These are phyloP conservation scores for Bromus sterilis DNA, from an alignment of 176 grass and related monocot genomes.

Conservation along the genomic window DNA sequence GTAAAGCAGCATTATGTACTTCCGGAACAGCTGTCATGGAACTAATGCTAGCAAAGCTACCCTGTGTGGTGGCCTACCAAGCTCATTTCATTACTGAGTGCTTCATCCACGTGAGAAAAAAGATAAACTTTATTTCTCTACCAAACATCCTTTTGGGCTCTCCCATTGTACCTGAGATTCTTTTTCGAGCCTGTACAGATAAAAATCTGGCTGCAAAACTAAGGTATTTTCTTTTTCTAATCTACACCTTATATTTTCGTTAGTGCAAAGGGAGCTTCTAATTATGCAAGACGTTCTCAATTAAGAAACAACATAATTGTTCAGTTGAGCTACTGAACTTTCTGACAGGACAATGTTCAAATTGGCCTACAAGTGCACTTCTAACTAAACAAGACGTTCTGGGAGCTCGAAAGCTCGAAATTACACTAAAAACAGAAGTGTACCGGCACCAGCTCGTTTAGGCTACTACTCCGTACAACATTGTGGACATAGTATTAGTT, in stretches of 20 bases:
- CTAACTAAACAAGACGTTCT: background rate
- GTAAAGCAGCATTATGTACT: slow-evolving; percentile 87
- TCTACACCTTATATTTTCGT: background rate
- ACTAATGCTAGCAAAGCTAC: slow-evolving; percentile 63
- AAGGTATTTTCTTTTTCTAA: slow-evolving; percentile 38
- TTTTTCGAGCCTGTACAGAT: slow-evolving; percentile 61
- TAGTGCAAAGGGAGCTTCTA: background rate
- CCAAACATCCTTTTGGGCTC: slow-evolving; percentile 92
- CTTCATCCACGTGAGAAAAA: slow-evolving; percentile 66
- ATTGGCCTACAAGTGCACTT: background rate
- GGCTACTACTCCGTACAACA: background rate
- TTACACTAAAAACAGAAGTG: too few relatives aligned
- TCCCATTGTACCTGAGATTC: slow-evolving; percentile 71
- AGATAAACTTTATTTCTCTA: slow-evolving; percentile 81
- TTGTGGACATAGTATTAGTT: background rate
- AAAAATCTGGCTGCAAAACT: slow-evolving; percentile 52
- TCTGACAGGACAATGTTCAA: background rate
- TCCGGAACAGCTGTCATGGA: slow-evolving; percentile 95
- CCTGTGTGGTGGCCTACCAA: slow-evolving; percentile 79
- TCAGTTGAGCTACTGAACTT: background rate
- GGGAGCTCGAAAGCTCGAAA: background rate
- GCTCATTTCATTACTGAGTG: slow-evolving; percentile 89
- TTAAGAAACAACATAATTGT: background rate
- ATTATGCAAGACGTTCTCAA: background rate
- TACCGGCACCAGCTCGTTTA: background rate